These are phyloP conservation scores for Gaeumannomyces sp. DNA, from an alignment of 2,329 filamentous ascomycete species.

Conservation along the genomic window DNA sequence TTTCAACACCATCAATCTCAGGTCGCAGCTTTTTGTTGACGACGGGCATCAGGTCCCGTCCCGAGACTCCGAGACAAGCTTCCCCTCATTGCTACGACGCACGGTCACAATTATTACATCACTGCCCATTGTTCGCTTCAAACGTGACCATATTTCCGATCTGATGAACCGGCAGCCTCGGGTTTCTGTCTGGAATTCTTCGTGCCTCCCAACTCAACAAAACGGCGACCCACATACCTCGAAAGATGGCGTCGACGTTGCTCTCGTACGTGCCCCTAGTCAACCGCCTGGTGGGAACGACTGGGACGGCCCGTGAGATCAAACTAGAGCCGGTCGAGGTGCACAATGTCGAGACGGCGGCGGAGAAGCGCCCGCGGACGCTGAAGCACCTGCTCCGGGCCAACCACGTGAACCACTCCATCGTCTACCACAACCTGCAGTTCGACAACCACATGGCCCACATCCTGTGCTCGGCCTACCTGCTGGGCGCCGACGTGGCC, in stretches of 20 bases:
- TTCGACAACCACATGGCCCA: conserved; percentile 84
- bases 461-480: conserved; percentile 76
- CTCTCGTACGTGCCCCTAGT: conserved; percentile 25
- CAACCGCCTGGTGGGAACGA: conserved; percentile 20
- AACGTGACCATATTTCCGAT: background rate
- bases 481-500: conserved; percentile 68
- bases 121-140: background rate
- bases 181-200: too few relatives aligned
- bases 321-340: conserved; percentile 62
- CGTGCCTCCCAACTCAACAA: background rate
- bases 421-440: conserved; percentile 67
- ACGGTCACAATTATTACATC: background rate
- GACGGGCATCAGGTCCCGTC: too few relatives aligned
- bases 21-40: too few relatives aligned
- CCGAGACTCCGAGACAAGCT: background rate
- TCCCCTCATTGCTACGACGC: background rate
- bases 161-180: background rate
- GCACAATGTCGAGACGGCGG: conserved; percentile 72
- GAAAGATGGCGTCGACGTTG: conserved; percentile 18
- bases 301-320: conserved; percentile 33
- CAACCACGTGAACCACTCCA: conserved; percentile 85
- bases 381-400: conserved; percentile 87
- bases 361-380: conserved; percentile 72
- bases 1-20: too few relatives aligned
- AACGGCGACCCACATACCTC: background rate